Percentiles rank a stretch among this genome's conserved stretches.
These are phyloP conservation scores for Friedmanniomyces simplex DNA, from an alignment of 495 filamentous ascomycete species.

Conservation along the genomic window DNA sequence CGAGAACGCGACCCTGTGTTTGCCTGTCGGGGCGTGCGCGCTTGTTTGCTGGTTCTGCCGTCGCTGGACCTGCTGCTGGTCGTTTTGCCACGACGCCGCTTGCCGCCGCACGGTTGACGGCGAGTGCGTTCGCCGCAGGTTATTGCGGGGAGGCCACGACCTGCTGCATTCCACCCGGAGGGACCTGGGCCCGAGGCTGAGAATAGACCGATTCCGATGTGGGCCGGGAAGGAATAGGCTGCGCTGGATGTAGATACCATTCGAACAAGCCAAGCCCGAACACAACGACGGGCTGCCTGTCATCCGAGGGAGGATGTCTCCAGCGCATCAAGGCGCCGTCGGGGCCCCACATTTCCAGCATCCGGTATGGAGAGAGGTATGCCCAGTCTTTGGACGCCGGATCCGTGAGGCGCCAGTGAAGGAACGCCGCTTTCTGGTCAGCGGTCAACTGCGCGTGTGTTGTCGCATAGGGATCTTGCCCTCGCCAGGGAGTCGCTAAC, in stretches of 20 bases:
- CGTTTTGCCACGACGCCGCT: neutral
- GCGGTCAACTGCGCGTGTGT: neutral
- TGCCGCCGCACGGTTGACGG: neutral
- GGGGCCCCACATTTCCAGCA: neutral
- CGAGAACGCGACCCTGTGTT: neutral
- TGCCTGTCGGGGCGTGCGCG: neutral
- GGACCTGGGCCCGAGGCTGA: neutral
- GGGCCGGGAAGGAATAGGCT: neutral
- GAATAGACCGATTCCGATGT: neutral
- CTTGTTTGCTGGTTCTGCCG: neutral
- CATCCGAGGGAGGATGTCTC: neutral
- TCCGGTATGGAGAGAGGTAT: neutral
- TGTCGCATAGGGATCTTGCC: neutral
- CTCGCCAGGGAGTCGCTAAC: neutral
- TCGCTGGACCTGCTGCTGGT: neutral
- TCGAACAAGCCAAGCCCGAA: neutral
- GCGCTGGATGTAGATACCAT: neutral
- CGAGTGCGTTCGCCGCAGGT: neutral
- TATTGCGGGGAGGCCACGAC: neutral
- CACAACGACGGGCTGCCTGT: neutral
- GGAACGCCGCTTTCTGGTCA: neutral
- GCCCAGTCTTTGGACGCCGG: neutral
- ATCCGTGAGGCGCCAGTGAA: neutral
- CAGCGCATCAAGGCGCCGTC: neutral
- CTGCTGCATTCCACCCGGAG: neutral